phyloP scores from a whole-genome alignment of 2,329 filamentous ascomycete genomes.

The Leptographium galeiforme region DNA sequence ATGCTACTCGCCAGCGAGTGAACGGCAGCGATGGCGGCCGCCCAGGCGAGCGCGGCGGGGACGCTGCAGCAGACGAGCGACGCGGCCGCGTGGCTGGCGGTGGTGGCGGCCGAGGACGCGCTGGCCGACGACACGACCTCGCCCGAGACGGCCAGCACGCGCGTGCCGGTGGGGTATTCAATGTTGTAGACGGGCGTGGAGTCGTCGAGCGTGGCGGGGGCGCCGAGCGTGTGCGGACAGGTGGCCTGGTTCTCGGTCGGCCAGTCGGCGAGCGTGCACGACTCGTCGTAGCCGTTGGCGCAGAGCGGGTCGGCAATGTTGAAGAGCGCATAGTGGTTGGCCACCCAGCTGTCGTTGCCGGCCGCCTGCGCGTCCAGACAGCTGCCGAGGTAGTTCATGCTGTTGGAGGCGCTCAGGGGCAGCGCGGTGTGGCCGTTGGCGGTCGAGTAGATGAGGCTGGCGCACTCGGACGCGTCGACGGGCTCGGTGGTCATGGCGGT shows the following conservation, averaged over 20 bases:
- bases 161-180: constrained; percentile 29
- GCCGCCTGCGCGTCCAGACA: constrained; percentile 23
- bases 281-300: constrained; percentile 30
- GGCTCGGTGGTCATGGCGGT: constrained; percentile 32
- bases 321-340: constrained; percentile 31
- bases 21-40: too few species aligned
- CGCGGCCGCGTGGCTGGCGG: background rate
- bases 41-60: too few species aligned
- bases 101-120: background rate
- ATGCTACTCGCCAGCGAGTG: too few species aligned
- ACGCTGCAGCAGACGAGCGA: too few species aligned
- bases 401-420: constrained; percentile 31
- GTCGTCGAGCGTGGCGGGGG: constrained; percentile 20
- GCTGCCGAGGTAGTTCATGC: constrained; percentile 37
- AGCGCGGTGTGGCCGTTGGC: constrained; percentile 10
- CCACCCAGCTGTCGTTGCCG: constrained; percentile 29
- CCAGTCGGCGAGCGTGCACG: constrained; percentile 30
- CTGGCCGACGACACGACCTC: background rate
- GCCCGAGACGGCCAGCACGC: constrained; percentile 19
- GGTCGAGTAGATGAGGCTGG: constrained; percentile 29
- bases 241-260: constrained; percentile 29
- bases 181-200: constrained; percentile 32
- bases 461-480: constrained; percentile 31
- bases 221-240: constrained; percentile 29
- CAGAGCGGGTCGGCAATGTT: constrained; percentile 38